phyloP scores from a whole-genome alignment of 2,329 filamentous ascomycete species.

The Apiospora phragmitis region DNA sequence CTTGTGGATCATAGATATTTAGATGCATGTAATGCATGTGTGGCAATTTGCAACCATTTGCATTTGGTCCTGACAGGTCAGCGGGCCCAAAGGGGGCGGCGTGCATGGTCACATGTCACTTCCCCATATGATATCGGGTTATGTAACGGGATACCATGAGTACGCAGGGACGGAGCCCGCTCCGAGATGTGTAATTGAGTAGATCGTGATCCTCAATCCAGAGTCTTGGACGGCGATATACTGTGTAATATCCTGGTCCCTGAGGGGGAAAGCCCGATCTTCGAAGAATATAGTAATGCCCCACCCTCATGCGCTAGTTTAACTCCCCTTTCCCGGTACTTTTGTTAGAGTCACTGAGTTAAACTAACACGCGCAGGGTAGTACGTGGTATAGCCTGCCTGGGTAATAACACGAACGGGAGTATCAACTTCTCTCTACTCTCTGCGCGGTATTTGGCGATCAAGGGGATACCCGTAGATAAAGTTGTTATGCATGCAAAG shows the following conservation, averaged over 20 bases:
- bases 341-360: no score
- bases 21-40: background rate
- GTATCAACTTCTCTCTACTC: no score
- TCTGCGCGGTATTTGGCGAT: no score
- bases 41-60: background rate
- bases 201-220: background rate
- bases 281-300: background rate
- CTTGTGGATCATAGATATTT: background rate
- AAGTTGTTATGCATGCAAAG: background rate
- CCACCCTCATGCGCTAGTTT: background rate
- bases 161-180: background rate
- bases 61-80: background rate
- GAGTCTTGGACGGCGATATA: background rate
- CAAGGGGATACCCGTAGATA: background rate
- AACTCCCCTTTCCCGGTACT: no score
- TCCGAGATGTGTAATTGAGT: background rate
- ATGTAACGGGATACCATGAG: background rate
- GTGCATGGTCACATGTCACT: background rate
- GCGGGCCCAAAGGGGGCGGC: background rate
- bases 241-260: background rate
- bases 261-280: background rate
- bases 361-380: no score
- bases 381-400: no score
- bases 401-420: no score
- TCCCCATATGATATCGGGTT: background rate